Evolutionary conservation across 176 grass and related monocot species (phyloP).

Genomic region (Saccharum officinarum): DNA sequence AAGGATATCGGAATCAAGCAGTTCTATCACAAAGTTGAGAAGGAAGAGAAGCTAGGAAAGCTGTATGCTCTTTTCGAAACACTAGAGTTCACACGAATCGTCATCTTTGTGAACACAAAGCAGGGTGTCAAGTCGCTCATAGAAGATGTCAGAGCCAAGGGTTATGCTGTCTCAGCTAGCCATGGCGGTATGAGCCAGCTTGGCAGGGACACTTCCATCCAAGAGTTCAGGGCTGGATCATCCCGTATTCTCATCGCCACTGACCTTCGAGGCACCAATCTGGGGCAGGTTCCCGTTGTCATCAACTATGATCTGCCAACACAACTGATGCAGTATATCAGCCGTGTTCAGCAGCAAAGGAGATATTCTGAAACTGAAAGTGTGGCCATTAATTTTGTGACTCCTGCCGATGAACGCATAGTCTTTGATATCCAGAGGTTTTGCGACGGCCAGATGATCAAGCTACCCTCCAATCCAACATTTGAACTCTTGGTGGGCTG

Average conservation of each 20-base stretch:
- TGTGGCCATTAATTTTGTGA: conserved; percentile 11
- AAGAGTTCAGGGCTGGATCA: conserved; percentile 53
- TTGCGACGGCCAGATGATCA: neutral
- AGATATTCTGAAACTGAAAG: neutral
- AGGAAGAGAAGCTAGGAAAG: conserved; percentile 62
- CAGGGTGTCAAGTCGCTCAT: conserved; percentile 37
- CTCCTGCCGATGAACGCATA: neutral
- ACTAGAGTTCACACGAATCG: conserved; percentile 13
- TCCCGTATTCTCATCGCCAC: conserved; percentile 51
- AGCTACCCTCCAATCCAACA: conserved; percentile 23
- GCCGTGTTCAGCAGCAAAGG: neutral
- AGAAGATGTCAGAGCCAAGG: conserved; percentile 40
- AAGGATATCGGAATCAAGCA: conserved; percentile 35
- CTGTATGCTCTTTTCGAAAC: conserved; percentile 48
- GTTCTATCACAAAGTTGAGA: conserved; percentile 58
- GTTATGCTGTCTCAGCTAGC: conserved; percentile 48
- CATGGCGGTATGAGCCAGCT: conserved; percentile 63
- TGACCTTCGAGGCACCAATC: conserved; percentile 42
- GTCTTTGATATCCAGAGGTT: conserved; percentile 24
- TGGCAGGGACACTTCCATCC: conserved; percentile 50
- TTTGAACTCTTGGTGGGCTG: neutral
- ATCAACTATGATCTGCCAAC: conserved; percentile 78
- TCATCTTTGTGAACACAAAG: conserved; percentile 62
- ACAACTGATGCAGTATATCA: neutral
- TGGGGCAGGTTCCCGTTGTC: conserved; percentile 41